These are phyloP conservation scores for Chlamydomonas sp. DNA, from an alignment of 139 green algal species.

Conservation along the genomic window DNA sequence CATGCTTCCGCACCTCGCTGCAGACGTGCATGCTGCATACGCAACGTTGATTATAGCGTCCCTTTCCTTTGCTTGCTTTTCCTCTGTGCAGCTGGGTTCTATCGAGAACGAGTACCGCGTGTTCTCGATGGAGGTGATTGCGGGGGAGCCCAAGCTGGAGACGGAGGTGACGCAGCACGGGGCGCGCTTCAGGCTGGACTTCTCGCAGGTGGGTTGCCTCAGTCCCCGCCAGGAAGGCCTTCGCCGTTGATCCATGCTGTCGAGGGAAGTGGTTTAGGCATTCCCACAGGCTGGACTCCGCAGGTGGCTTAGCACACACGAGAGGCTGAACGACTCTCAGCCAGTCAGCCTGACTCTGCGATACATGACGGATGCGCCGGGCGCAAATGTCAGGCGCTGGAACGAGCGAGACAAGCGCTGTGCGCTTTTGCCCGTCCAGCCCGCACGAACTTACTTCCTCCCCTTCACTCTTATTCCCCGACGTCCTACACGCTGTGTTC, in stretches of 20 bases:
- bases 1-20: no score
- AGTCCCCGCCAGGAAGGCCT: neutral
- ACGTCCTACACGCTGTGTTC: no score
- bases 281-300: no score
- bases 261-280: neutral
- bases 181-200: slow-evolving; percentile 90
- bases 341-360: no score
- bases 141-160: slow-evolving; percentile 75
- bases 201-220: slow-evolving; percentile 64
- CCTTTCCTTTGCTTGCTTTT: neutral
- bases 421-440: no score
- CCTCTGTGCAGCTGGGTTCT: slow-evolving; percentile 64
- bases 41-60: neutral
- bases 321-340: no score
- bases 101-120: slow-evolving; percentile 97
- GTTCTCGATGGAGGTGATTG: slow-evolving; percentile 95
- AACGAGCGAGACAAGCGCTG: no score
- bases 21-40: neutral
- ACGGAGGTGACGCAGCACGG: slow-evolving; percentile 90
- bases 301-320: no score
- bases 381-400: no score
- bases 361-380: no score
- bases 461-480: no score
- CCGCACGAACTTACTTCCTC: no score
- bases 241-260: neutral